Base-by-base conservation (phyloP, 768 basidiomycete genomes). In the Cytidiella melzeri region DNA sequence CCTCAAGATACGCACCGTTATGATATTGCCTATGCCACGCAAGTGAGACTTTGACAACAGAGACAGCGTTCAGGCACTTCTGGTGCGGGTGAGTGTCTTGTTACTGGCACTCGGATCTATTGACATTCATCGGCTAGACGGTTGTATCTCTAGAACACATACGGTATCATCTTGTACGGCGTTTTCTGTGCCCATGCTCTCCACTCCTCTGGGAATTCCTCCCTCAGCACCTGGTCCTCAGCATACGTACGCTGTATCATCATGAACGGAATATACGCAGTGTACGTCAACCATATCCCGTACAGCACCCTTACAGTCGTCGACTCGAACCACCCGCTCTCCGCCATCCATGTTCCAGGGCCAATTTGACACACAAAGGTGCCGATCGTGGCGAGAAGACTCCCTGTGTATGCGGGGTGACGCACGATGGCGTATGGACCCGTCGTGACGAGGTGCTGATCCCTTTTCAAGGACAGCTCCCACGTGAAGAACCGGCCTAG, bases 401-500 rank as follows among this genome's bases (percentile, higher is more conserved):
- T 27, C 18, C 45, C 60, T 6, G 54, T 49, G 36, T 61, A 61
- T 39, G 46, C 46, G 7, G 56, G 60, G 45, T 61, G 58, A 9
- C 60, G 58, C 20, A 61, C 56, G 36, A 48, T n/a, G 5, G 34
- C 25, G 52, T 61, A 61, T 11, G 53, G 54, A 2, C 58, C 58
- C 15, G 6, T 19, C 2, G 51, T 59, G 41, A 55, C 39, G 34
- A 61, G 49, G 28, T 36, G 48, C 40, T 53, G 47, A 4, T 43
- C 42, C n/a, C 49, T 37, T 5, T 36, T 11, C 7, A 53, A 15
- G 10, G 52, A 4, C 24, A 53, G 52, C 45, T 53, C 24, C 42
- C 43, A 53, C 18, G 52, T 48, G 52, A 53, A 53, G 37, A 40
- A 4, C 20, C 37, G 39, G 12, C 52, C 52, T 5, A 48, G 34